phyloP scores from a whole-genome alignment of 106 monocot species.

The Acorus gramineus region DNA sequence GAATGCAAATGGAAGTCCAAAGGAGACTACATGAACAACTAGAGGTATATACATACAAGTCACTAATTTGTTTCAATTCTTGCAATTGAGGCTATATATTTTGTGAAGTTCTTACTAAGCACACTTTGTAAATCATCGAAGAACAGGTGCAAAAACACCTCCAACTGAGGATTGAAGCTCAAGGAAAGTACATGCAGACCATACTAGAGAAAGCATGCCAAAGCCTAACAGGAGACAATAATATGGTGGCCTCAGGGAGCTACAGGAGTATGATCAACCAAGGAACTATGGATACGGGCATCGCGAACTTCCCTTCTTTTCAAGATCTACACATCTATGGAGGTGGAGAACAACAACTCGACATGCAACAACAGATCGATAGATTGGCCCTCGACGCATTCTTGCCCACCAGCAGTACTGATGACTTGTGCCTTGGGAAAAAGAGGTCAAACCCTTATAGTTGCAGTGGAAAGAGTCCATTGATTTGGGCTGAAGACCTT shows the following conservation, averaged over 20 bases:
- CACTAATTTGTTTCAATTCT: not conserved
- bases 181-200: conserved; percentile 83
- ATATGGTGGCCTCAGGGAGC: conserved; percentile 6
- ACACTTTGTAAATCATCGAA: too few species aligned
- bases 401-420: conserved; percentile 5
- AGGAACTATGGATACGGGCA: conserved; percentile 18
- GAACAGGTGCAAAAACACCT: conserved; percentile 73
- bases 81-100: too few species aligned
- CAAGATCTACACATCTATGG: conserved; percentile 69
- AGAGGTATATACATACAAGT: conserved; percentile 30
- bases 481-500: conserved; percentile 11
- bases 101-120: too few species aligned
- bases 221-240: conserved; percentile 37
- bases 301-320: conserved; percentile 53
- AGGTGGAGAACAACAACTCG: conserved; percentile 27
- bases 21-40: conserved; percentile 78
- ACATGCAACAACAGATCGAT: conserved; percentile 27
- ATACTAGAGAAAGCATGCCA: conserved; percentile 76
- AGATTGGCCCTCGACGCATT: conserved; percentile 25
- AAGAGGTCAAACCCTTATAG: conserved; percentile 11
- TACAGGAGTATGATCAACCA: conserved; percentile 18
- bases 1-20: conserved; percentile 90
- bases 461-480: conserved; percentile 9
- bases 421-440: not conserved
- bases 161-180: conserved; percentile 78